Evolutionary conservation across 2,329 filamentous ascomycete species (phyloP), one percentile per base, ranked within the genome.

Genomic region (Fusarium xyrophilum): DNA sequence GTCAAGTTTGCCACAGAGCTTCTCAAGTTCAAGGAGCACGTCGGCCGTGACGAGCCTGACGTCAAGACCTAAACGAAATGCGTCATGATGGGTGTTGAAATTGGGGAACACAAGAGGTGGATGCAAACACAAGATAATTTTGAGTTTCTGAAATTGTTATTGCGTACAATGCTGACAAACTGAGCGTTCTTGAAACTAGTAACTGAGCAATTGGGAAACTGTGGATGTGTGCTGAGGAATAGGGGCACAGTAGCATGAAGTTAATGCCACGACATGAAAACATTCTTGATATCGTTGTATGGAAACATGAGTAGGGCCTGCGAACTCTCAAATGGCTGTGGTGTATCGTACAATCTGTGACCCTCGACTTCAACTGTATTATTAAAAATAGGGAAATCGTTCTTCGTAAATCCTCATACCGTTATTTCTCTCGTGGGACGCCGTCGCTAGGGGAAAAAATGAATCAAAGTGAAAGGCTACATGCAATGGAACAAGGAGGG

Each of bases 31-130:
- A 92, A 97, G 85, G 92, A 97, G 84, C 93, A 91, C 78, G 89
- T 98, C 74, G 94, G 93, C 77, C 90, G 94, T 65, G 93, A 93
- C 74, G 91, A 97, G 84, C 96, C 96, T 36, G 93, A 97, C 82
- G 96, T 99, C 76, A 97, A 94, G 90, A 99, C 95, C 64, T 98
- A 89, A 65, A 58, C 14, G 21, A 47, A 27, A 53, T 46, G 27
- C 19, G 19, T 25, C 11, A 54, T 40, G 28, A 35, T 27, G 43
- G 42, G 36, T 44, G 35, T 52, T 54, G 52, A 28, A 46, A 47
- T 27, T 38, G 44, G 27, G 52, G 44, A 43, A 27, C 43, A 47
- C 46, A 72, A 67, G 66, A 70, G 66, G 57, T 30, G 63, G 69
- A 67, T 59, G 35, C 63, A 70, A 65, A 54, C 46, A 68, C 48